Evolutionary conservation across 1,139 yeast genomes (phyloP), one percentile per base, ranked within the genome.

Genomic region (Blastobotrys serpentis): DNA sequence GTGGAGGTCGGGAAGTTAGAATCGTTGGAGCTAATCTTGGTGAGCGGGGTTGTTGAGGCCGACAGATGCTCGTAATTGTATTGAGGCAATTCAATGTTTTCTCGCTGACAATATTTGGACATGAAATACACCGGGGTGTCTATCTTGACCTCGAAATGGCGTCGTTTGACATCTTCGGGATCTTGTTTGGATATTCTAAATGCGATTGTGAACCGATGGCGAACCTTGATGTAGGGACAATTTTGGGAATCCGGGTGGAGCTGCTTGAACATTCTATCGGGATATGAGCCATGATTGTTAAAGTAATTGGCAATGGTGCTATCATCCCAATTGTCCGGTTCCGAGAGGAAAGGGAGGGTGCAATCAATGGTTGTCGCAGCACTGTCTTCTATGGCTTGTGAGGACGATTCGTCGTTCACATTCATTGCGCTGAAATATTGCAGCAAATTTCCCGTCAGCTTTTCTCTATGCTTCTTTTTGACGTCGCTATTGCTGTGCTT

Each of bases 61-160:
- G 44, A 41, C 16, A 43, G 41, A 11, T 43, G 40, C 16, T 49
- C 51, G 11, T 42, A 42, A 32, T 52, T 46, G 49, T 87, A 87
- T 32, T 78, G 76, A 0, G 96, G 96, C 47, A 88, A 73, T 44
- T 83, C 86, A 42, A 82, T 72, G 40, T 82, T 82, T 2, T 77
- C 89, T 11, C 76, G 78, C 42, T 74, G 76, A 69, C 96, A 88
- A 54, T 80, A 77, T 21, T 87, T 78, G 47, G 94, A 84, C 42
- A 87, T 73, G 47, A 89, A 71, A 25, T 77, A 75, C 46, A 89
- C 74, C 0, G 96, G 96, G 0, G 96, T 86, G 63, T 88, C 96
- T 41, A 89, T 85, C 46, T 88, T 82, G 42, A 89, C 95, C 60
- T 89, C 96, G 62, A 83, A 89, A 65, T 87, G 95, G 59, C 87